Conservation (phyloP, 371 early-diverging fungal genomes). For the Umbelopsis sp. region DNA sequence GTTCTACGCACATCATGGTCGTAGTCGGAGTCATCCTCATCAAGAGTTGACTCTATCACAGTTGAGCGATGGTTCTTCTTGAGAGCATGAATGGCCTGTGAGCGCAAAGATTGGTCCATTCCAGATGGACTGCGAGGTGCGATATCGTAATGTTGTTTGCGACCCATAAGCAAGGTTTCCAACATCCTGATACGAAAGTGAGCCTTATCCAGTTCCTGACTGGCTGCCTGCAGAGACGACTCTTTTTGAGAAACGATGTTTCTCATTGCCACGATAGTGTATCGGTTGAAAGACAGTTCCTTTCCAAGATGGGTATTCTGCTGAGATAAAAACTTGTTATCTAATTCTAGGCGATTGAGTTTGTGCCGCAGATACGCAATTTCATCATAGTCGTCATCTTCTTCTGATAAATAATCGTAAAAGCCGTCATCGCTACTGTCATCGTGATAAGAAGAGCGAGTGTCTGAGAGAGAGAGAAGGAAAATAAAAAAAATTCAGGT, state of each 20-base stretch:
- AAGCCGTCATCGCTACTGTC: conserved; percentile 14
- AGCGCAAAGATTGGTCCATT: conserved; percentile 11
- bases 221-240: conserved; percentile 38
- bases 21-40: conserved; percentile 3
- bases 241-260: conserved; percentile 47
- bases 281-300: conserved; percentile 46
- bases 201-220: conserved; percentile 56
- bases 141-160: conserved; percentile 21
- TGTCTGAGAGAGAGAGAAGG: background rate
- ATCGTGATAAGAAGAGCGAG: background rate
- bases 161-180: conserved; percentile 32
- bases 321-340: conserved; percentile 44
- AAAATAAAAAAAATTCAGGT: too few species aligned
- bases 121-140: background rate
- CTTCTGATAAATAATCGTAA: conserved; percentile 14
- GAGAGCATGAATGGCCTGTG: conserved; percentile 2
- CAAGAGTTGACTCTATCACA: background rate
- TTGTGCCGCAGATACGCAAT: conserved; percentile 7
- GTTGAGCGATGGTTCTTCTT: conserved; percentile 13
- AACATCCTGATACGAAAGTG: conserved; percentile 42
- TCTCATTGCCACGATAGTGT: conserved; percentile 48
- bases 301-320: conserved; percentile 45
- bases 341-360: conserved; percentile 39
- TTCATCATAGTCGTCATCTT: conserved; percentile 13
- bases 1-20: conserved; percentile 1